Evolutionary conservation across 2,329 filamentous ascomycete genomes (phyloP), one percentile per base, ranked within the genome.

Genomic region (Cladophialophora chaetospira): DNA sequence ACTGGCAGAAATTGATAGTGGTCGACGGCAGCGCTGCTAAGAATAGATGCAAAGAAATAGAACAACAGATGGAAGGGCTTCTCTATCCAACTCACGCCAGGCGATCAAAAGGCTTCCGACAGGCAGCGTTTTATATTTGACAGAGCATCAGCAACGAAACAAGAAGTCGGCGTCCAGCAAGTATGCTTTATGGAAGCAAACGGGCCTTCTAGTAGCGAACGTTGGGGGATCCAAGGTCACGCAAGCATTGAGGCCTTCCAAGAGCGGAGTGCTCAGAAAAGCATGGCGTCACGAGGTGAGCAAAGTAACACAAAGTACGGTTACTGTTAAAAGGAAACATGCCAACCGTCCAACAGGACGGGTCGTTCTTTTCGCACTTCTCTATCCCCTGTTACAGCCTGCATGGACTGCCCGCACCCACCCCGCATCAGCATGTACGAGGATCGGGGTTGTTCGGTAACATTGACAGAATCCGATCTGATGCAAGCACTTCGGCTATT

Each of bases 361-460:
- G 9, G 23, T 19, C 15, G 42, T 44, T n/a, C 17, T 17, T 6
- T 47, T 21, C 31, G 15, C n/a, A 40, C 11, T 5, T 13, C 10
- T 13, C 9, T 29, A 26, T 21, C 10, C 23, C 25, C 36, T 42
- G 42, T 5, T 40, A 3, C 28, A 13, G 26, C 31, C 33, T 49
- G 55, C 43, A 50, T 48, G 26, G 13, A 44, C 42, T 6, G 23
- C 42, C 42, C 10, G 36, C 49, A 48, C n/a, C n/a, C 17, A 53
- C 55, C 55, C 55, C 55, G 55, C 55, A 58, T 50, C 35, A 35
- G 17, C 5, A 25, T 17, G 21, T 38, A 10, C 15, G 11, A 13
- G 23, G 33, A 25, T 44, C 11, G 23, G 15, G 2, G 36, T 15
- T 31, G 28, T 21, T 19, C 8, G 23, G 15, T 10, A 19, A 31